Evolutionary conservation across 306 rosid genomes (phyloP).

Genomic region (Crotalaria pallida): DNA sequence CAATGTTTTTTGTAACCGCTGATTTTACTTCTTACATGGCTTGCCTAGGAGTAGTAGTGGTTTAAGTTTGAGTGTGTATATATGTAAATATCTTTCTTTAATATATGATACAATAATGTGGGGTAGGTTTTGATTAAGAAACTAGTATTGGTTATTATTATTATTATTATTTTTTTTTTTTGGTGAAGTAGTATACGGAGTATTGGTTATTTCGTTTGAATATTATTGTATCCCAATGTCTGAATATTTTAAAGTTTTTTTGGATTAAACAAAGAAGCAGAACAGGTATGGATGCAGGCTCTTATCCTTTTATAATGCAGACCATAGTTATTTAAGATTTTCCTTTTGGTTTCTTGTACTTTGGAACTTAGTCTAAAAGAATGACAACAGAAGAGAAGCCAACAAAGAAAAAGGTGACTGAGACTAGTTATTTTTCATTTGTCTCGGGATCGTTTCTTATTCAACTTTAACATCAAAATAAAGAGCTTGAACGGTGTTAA

Average conservation of each 20-base stretch:
- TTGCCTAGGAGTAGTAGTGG: not conserved
- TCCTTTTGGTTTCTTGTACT: slow-evolving; percentile 25
- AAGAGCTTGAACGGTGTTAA: slow-evolving; percentile 16
- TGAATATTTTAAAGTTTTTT: slow-evolving; percentile 17
- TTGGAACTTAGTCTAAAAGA: slow-evolving; percentile 38
- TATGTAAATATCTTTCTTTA: not conserved
- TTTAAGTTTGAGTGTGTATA: not conserved
- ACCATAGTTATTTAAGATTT: slow-evolving; percentile 19
- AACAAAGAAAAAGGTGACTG: slow-evolving; percentile 35
- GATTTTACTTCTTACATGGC: not conserved
- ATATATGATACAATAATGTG: slow-evolving; percentile 9
- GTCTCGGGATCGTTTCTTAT: slow-evolving; percentile 1
- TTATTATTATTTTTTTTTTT: no score
- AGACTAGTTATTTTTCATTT: slow-evolving; percentile 17
- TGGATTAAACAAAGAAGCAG: slow-evolving; percentile 18
- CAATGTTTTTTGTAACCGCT: not conserved
- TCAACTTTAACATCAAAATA: not conserved
- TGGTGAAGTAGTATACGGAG: no score
- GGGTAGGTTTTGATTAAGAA: slow-evolving; percentile 16
- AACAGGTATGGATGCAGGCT: slow-evolving; percentile 43
- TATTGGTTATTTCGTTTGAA: slow-evolving; percentile 34
- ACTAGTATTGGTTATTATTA: slow-evolving; percentile 5
- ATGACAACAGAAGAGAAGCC: slow-evolving; percentile 31
- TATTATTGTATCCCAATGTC: slow-evolving; percentile 18
- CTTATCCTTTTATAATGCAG: slow-evolving; percentile 32